Evolutionary conservation across 2,329 filamentous ascomycete species (phyloP), one percentile per base, ranked within the genome.

Genomic region (Bipolaris oryzae): DNA sequence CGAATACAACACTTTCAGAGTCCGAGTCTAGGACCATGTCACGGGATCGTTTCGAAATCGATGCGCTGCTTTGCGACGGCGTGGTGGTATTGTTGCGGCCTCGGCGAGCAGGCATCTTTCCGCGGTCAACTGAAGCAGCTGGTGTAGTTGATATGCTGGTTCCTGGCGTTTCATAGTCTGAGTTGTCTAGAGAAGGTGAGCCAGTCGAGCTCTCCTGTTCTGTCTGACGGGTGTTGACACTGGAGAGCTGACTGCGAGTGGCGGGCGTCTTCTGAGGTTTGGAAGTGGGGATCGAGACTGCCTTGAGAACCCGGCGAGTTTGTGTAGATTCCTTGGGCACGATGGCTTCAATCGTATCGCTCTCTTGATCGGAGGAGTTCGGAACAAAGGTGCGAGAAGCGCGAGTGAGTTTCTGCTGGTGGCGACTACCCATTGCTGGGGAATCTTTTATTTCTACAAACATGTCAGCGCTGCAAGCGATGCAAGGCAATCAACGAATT

Each of bases 141-240:
- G 85, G 86, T 9, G 86, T 88, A 16, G 78, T 79, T 44, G 79
- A 77, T 51, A 81, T 79, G 71, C 85, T 88, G 18, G 87, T 89
- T 35, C 79, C 83, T 4, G 87, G 86, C 3, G 87, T 89, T 56
- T 85, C 86, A 65, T 82, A 84, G 16, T 80, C 83, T 35, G 79
- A 82, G 5, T 69, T 69, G 10, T 76, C 74, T 15, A 74, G 53
- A 4, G 73, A 75, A n/a, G 69, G 67, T 6, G 73, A 73, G 16
- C 57, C 66, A 10, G 67, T 61, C 3, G 73, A 73, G 58, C 63
- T 72, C 4, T 68, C 68, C 20, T 63, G 60, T 6, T 60, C 66
- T 2, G 46, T 41, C 50, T 54, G 58, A 43, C 57, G 57, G 39
- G 46, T 53, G 38, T 50, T 64, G 13, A 49, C 45, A 18, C 50